phyloP scores from a whole-genome alignment of 1,284 basidiomycete species.

The Entoloma clypeatum region DNA sequence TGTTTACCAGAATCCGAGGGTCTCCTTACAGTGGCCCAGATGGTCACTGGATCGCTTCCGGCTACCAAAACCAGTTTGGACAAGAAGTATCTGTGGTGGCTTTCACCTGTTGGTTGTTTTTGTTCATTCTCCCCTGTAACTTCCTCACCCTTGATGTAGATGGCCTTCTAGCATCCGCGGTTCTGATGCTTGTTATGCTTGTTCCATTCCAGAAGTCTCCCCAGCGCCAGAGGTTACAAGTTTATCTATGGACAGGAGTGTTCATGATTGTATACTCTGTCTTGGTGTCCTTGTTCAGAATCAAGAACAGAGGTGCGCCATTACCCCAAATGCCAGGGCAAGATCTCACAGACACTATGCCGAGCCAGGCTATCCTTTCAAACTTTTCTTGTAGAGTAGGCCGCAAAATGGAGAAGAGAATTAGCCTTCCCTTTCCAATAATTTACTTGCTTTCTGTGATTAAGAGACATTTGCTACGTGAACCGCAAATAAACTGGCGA shows the following conservation, averaged over 20 bases:
- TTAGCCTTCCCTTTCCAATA: no score
- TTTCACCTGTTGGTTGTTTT: conserved; percentile 69
- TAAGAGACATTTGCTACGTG: conserved; percentile 5
- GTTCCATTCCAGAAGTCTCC: conserved; percentile 80
- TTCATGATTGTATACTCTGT: conserved; percentile 86
- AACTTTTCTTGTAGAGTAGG: conserved; percentile 53
- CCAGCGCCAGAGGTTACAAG: conserved; percentile 74
- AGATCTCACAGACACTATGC: conserved; percentile 7
- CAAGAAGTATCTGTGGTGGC: conserved; percentile 90
- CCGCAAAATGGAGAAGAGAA: no score
- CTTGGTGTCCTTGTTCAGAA: conserved; percentile 83
- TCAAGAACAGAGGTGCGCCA: conserved; percentile 82
- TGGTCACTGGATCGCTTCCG: conserved; percentile 81
- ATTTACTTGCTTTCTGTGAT: background rate
- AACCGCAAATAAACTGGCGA: conserved; percentile 15
- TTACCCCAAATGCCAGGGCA: background rate
- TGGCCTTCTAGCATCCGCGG: conserved; percentile 75
- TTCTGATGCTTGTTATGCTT: conserved; percentile 80
- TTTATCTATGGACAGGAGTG: conserved; percentile 88
- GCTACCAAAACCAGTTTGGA: conserved; percentile 89
- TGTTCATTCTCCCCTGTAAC: conserved; percentile 7
- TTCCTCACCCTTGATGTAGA: conserved; percentile 47
- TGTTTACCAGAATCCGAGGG: conserved; percentile 94
- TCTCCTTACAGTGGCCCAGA: conserved; percentile 68
- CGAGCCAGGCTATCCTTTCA: conserved; percentile 71